These are phyloP conservation scores for Hippophae tibetana DNA, from an alignment of 306 rosid genomes.

Conservation along the genomic window DNA sequence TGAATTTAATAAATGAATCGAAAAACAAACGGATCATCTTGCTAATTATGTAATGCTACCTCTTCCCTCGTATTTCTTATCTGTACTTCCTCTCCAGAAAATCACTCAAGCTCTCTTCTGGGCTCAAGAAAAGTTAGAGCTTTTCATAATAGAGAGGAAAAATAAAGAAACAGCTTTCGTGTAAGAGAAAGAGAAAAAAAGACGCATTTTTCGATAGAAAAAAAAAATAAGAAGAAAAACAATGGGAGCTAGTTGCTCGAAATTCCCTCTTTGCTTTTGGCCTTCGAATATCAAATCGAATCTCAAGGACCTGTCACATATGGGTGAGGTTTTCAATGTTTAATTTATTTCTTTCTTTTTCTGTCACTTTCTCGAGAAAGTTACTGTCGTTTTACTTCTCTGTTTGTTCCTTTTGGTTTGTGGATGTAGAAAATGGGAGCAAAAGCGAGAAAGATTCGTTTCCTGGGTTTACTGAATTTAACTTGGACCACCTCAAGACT, in stretches of 20 bases:
- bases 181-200: neutral
- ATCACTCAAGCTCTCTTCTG: too few species aligned
- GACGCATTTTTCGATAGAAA: conserved; percentile 12
- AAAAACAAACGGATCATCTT: too few species aligned
- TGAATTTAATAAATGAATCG: too few species aligned
- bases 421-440: too few species aligned
- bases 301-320: conserved; percentile 46
- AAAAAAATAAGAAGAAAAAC: conserved; percentile 5
- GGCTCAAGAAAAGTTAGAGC: too few species aligned
- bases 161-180: neutral
- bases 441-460: too few species aligned
- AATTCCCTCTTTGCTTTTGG: conserved; percentile 71
- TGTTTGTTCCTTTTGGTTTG: too few species aligned
- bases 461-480: too few species aligned
- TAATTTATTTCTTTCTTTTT: neutral
- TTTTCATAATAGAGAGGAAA: conserved; percentile 7
- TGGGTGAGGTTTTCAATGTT: conserved; percentile 32
- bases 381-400: neutral
- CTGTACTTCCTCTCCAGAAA: conserved; percentile 16
- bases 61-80: neutral
- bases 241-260: conserved; percentile 99
- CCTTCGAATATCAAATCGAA: conserved; percentile 69
- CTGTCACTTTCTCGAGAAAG: conserved; percentile 20
- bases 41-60: neutral
- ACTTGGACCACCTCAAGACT: too few species aligned